Evolutionary conservation across 371 early-diverging fungal genomes (phyloP), one percentile per base, ranked within the genome.

Genomic region (Mortierella sp.): DNA sequence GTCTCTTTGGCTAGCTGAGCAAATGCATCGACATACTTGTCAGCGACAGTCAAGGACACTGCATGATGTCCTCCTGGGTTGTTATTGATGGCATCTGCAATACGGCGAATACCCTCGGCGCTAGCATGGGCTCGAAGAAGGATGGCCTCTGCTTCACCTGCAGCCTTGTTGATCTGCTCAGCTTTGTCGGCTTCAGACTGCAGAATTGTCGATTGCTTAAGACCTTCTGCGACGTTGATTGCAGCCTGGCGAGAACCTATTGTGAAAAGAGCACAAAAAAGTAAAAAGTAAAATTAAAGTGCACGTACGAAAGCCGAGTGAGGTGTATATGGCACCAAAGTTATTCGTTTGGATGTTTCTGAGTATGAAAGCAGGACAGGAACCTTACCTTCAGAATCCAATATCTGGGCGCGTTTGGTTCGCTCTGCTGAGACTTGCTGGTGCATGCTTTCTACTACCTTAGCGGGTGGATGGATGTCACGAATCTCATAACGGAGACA

Each of bases 381-480:
- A 50, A 59, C 42, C 24, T 50, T 70, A 72, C 95, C 97, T 84
- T 98, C 98, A 15, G 92, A 92, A 70, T 97, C 97, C 4, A 98
- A 80, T 78, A 98, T 97, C 76, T 93, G 94, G 6, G 98, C 97
- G 30, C 98, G 88, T 81, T 97, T 97, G 59, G 91, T 89, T 56
- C 97, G 86, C 79, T 98, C 97, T 1, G 97, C 97, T 28, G 94
- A 93, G n/a, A 96, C 96, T 75, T 96, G 94, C 79, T 94, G 94
- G 71, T 98, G 98, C 97, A 98, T 98, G 17, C 94, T 89, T 52
- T 92, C 89, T 9, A 97, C 95, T 2, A 98, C 97, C 79, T 93
- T 95, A 15, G 86, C 86, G 7, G 98, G 97, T 56, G 96, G 95
- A 78, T 96, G 97, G 64, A 97, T 97, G 69, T 97, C 97, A 44